A percentile compares a stretch with the other conserved stretches of the same genome.
phyloP scores from a whole-genome alignment of 106 monocot species.

The Dioscorea dumetorum region DNA sequence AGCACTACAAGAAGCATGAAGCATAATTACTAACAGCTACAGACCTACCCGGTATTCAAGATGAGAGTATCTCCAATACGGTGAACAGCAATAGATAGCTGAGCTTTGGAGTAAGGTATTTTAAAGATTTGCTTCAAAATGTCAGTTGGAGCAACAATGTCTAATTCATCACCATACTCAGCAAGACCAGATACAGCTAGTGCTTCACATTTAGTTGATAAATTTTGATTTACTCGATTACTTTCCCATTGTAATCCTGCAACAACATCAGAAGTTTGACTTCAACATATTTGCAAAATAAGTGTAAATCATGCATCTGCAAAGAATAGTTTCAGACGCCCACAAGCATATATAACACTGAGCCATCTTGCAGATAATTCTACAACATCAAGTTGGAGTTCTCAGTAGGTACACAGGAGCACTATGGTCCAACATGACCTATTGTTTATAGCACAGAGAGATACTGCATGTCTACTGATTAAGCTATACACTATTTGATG shows the following conservation, averaged over 20 bases:
- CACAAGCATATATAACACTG: too few relatives aligned
- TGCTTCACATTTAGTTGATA: constrained; percentile 85
- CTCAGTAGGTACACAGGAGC: too few relatives aligned
- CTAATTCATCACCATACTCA: constrained; percentile 94
- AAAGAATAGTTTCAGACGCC: too few relatives aligned
- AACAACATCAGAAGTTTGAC: too few relatives aligned
- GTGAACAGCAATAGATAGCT: constrained; percentile 88
- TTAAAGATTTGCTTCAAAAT: constrained; percentile 98
- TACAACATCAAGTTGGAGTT: too few relatives aligned
- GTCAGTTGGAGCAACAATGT: constrained; percentile 88
- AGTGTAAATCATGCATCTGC: too few relatives aligned
- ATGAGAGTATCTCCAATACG: constrained; percentile 94
- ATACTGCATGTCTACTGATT: too few relatives aligned
- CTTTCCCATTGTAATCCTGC: constrained; percentile 56
- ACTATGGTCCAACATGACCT: too few relatives aligned
- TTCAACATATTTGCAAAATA: too few relatives aligned
- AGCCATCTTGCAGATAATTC: too few relatives aligned
- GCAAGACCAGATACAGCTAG: constrained; percentile 83
- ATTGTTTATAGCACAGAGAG: too few relatives aligned
- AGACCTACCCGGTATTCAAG: constrained; percentile 80
- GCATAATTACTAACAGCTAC: neutral
- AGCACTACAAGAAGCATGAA: neutral
- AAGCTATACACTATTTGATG: too few relatives aligned
- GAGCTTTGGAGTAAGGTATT: constrained; percentile 92
- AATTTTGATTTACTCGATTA: constrained; percentile 46